These are phyloP conservation scores for Paragyromitra xinjiangensis DNA, from an alignment of 495 filamentous ascomycete genomes.

Conservation along the genomic window DNA sequence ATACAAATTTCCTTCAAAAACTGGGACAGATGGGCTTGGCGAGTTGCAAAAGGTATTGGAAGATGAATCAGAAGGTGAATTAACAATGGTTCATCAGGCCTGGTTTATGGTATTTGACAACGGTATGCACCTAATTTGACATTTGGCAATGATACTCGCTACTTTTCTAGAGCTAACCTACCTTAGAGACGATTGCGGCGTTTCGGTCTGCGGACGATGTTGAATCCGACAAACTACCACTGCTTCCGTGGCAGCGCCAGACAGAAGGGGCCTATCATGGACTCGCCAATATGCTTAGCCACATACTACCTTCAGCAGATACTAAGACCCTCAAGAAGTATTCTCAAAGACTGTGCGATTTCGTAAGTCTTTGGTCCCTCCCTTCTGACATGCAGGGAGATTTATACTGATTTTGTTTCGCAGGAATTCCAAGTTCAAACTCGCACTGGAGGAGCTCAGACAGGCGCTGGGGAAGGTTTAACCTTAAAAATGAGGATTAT, in stretches of 20 bases:
- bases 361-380: slow-evolving; percentile 5
- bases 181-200: not conserved
- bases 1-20: slow-evolving; percentile 8
- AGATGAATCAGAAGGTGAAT: not conserved
- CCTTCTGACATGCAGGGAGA: not conserved
- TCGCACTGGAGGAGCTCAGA: not conserved
- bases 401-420: not conserved
- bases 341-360: slow-evolving; percentile 11
- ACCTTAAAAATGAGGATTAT: not conserved
- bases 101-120: slow-evolving; percentile 29
- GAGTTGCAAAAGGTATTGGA: not conserved
- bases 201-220: slow-evolving; percentile 11
- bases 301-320: not conserved
- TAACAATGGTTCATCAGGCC: slow-evolving; percentile 5
- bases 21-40: not conserved
- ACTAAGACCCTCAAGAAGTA: not conserved
- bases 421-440: slow-evolving; percentile 13
- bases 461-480: not conserved
- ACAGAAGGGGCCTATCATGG: slow-evolving; percentile 19
- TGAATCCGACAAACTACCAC: not conserved
- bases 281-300: slow-evolving; percentile 24
- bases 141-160: not conserved
- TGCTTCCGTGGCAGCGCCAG: slow-evolving; percentile 2
- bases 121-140: slow-evolving; percentile 1
- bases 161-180: not conserved